phyloP scores from a whole-genome alignment of 2,329 filamentous ascomycete genomes.

The Paecilomyces niveus region DNA sequence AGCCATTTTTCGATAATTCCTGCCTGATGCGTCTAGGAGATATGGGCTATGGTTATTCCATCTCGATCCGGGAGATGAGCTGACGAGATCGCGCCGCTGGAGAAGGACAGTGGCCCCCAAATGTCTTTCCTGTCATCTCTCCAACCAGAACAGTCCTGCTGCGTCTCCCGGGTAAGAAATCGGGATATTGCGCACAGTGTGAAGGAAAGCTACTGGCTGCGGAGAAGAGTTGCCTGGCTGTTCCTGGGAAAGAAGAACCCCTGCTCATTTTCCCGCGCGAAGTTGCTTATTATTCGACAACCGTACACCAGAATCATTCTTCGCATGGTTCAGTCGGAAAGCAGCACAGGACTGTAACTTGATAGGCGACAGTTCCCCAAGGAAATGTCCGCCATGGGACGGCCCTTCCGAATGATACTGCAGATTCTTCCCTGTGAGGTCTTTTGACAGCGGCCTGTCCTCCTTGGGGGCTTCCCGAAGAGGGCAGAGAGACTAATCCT shows the following conservation, averaged over 20 bases:
- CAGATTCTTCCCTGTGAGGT: not conserved
- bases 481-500: not conserved
- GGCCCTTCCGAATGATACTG: not conserved
- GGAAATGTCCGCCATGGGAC: not conserved
- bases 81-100: not conserved
- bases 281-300: not conserved
- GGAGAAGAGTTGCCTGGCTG: not conserved
- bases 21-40: not conserved
- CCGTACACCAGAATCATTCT: not conserved
- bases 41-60: not conserved
- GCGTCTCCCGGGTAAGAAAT: not conserved
- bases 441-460: not conserved
- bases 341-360: not conserved
- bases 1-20: not conserved
- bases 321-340: not conserved
- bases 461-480: not conserved
- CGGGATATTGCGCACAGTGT: not conserved
- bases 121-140: not conserved
- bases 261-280: not conserved
- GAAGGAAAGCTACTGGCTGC: not conserved
- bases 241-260: not conserved
- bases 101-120: not conserved
- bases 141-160: not conserved
- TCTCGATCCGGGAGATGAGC: not conserved
- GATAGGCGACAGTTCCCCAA: not conserved